A percentile compares a stretch with the other conserved stretches of the same genome.
These are phyloP conservation scores for Chrysoporthe austroafricana DNA, from an alignment of 2,329 filamentous ascomycete genomes.

Conservation along the genomic window DNA sequence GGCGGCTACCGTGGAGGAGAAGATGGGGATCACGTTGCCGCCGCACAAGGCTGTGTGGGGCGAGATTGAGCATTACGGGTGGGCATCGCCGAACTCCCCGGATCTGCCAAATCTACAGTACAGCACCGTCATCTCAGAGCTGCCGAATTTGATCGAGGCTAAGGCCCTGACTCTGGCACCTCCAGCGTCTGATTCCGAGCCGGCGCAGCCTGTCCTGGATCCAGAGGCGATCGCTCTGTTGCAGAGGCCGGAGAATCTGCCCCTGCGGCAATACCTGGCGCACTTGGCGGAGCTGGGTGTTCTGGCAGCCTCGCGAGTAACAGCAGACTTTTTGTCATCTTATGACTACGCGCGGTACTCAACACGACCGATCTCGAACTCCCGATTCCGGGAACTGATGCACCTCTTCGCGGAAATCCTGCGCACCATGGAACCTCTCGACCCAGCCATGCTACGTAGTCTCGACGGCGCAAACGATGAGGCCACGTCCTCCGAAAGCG, in stretches of 20 bases:
- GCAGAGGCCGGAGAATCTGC: slow-evolving; percentile 71
- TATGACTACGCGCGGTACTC: slow-evolving; percentile 92
- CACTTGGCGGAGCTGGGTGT: slow-evolving; percentile 72
- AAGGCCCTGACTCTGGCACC: slow-evolving; percentile 88
- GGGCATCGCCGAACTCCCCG: slow-evolving; percentile 77
- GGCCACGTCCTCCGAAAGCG: slow-evolving; percentile 38
- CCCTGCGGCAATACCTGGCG: slow-evolving; percentile 76
- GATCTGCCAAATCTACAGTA: slow-evolving; percentile 86
- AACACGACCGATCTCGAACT: slow-evolving; percentile 66
- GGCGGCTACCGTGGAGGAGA: slow-evolving; percentile 43
- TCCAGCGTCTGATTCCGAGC: slow-evolving; percentile 47
- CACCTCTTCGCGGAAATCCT: slow-evolving; percentile 80
- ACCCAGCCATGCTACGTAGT: slow-evolving; percentile 54
- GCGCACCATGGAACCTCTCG: slow-evolving; percentile 71
- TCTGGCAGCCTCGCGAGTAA: slow-evolving; percentile 48
- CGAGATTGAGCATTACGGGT: slow-evolving; percentile 82
- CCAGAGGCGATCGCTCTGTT: slow-evolving; percentile 71
- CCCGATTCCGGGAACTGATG: slow-evolving; percentile 79
- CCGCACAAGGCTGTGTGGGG: slow-evolving; percentile 70
- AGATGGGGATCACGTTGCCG: slow-evolving; percentile 52
- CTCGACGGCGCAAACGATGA: slow-evolving; percentile 36
- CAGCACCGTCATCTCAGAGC: slow-evolving; percentile 75
- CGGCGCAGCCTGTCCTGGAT: slow-evolving; percentile 55
- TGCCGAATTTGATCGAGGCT: slow-evolving; percentile 89
- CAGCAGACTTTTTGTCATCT: slow-evolving; percentile 67